phyloP scores from a whole-genome alignment of 192 early-diverging fungal genomes.

The Pilobolus umbonatus region DNA sequence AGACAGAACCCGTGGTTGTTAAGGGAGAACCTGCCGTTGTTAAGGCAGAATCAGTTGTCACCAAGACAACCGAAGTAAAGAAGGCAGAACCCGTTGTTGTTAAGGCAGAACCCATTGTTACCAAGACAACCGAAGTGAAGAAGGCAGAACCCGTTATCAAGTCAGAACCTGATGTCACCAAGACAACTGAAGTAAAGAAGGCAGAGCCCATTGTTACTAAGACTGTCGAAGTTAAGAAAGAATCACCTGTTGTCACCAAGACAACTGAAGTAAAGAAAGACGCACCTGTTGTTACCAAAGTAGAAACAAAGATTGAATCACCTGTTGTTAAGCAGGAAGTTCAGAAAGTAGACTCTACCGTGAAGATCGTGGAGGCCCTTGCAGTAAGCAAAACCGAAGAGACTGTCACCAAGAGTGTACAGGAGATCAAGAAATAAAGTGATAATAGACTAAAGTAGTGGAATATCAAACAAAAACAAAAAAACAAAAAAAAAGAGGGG shows the following conservation, averaged over 20 bases:
- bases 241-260: not conserved
- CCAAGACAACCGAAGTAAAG: not conserved
- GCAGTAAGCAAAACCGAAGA: no score
- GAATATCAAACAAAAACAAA: no score
- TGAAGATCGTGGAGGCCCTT: conserved; percentile 6
- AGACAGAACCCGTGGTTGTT: not conserved
- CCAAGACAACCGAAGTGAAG: not conserved
- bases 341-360: no score
- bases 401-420: no score
- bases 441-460: no score
- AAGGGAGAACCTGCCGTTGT: not conserved
- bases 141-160: not conserved
- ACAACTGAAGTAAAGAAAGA: not conserved
- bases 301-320: no score
- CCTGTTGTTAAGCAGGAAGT: no score
- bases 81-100: not conserved
- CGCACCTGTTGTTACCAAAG: not conserved
- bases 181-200: no score
- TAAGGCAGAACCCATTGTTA: not conserved
- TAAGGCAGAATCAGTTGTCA: not conserved
- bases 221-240: not conserved
- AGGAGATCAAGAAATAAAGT: no score
- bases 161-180: not conserved
- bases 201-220: not conserved
- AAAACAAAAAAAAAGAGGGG: no score